Base-by-base conservation (phyloP, 1,284 basidiomycete genomes). In the Bondarzewia mesenterica region DNA sequence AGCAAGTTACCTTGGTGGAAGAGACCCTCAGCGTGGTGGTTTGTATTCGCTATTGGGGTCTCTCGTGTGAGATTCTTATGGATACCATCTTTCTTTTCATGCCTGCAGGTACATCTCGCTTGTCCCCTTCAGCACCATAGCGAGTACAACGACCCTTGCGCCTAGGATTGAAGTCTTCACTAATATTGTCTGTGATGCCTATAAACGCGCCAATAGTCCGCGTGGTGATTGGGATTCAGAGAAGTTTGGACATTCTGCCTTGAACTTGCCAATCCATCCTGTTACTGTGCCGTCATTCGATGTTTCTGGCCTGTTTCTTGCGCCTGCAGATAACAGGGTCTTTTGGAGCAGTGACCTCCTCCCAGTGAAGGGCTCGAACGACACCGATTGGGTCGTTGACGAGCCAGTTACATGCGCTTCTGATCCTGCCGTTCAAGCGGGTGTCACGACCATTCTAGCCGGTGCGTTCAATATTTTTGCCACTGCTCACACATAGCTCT, bases 381-480 rank as follows among this genome's bases (percentile, higher is more conserved):
- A 23, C 5, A 42, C 41, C 25, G 22, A 26, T 18, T 27, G 15
- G 15, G 7, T 14, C 3, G 16, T 38, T 15, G 38, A 42, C 8
- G 41, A 54, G 23, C 53, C 60, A 44, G 65, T 65, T 44, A 57
- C 58, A 20, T 93, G 89, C 59, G 77, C 81, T 21, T 70, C 76
- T 21, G 86, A 90, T 59, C 83, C 86, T 0, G 71, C 73, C 4
- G 85, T 91, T 0, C 80, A 82, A 59, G 84, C 80, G n/a, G 77
- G 75, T 5, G 84, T 85, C 7, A 86, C 89, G 3, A 80, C 75
- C 58, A 63, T 89, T 26, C 73, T 71, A 40, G 77, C 84, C 59
- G 70, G 85, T 85, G 56, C 58, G 75, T 64, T 25, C n/a, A n/a
- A 42, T 35, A 21, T 10, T 40, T 8, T n/a, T 35, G n/a, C 26